These are phyloP conservation scores for Exidia glandulosa DNA, from an alignment of 768 basidiomycete genomes.

Conservation along the genomic window DNA sequence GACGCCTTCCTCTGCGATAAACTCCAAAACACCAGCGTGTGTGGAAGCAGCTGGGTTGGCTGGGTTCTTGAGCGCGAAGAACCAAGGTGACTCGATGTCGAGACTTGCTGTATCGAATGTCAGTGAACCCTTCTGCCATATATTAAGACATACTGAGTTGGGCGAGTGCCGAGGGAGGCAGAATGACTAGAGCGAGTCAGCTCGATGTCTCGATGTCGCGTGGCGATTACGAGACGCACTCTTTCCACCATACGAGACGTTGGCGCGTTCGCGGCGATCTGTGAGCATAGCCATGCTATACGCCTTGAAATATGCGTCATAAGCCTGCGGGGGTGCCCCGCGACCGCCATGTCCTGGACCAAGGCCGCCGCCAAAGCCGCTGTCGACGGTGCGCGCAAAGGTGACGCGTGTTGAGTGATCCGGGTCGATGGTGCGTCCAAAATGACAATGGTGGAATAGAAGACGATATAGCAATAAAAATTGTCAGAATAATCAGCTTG, in stretches of 20 bases:
- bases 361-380: not conserved
- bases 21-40: conserved; percentile 95
- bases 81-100: conserved; percentile 89
- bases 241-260: conserved; percentile 95
- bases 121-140: not conserved
- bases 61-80: conserved; percentile 93
- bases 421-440: too few relatives aligned
- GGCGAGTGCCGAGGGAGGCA: conserved; percentile 93
- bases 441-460: too few relatives aligned
- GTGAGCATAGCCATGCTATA: conserved; percentile 93
- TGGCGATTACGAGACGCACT: conserved; percentile 45
- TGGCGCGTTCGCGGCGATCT: conserved; percentile 73
- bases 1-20: conserved; percentile 93
- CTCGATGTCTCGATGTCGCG: not conserved
- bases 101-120: conserved; percentile 38
- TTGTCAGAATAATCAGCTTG: too few relatives aligned
- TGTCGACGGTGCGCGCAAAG: not conserved
- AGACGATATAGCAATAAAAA: too few relatives aligned
- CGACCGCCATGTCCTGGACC: too few relatives aligned
- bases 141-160: conserved; percentile 43
- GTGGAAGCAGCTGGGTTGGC: conserved; percentile 73
- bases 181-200: conserved; percentile 54
- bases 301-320: conserved; percentile 88
- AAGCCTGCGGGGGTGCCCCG: conserved; percentile 47
- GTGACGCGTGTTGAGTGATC: too few relatives aligned